These are phyloP conservation scores for Clavispora asparagi DNA, from an alignment of 805 yeast species.

Conservation along the genomic window DNA sequence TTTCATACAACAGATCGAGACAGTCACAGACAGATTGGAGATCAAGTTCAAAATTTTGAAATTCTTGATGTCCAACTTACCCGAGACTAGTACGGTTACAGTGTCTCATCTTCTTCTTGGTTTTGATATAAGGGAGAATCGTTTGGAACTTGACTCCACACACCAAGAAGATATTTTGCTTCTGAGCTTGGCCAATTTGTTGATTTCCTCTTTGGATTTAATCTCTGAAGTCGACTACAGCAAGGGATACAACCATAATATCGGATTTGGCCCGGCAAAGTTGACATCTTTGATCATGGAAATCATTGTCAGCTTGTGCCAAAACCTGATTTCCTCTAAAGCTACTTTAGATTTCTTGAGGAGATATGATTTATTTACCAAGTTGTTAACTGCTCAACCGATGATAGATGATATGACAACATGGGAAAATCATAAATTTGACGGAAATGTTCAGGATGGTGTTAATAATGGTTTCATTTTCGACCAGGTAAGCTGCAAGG, in stretches of 20 bases:
- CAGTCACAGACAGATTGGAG: slow-evolving; percentile 30
- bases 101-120: slow-evolving; percentile 79
- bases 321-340: slow-evolving; percentile 49
- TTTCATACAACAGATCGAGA: slow-evolving; percentile 58
- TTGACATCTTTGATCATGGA: slow-evolving; percentile 57
- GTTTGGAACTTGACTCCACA: slow-evolving; percentile 42
- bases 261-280: slow-evolving; percentile 52
- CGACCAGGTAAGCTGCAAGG: slow-evolving; percentile 36
- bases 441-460: slow-evolving; percentile 31
- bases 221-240: slow-evolving; percentile 33
- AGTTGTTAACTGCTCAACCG: slow-evolving; percentile 48
- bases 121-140: slow-evolving; percentile 45
- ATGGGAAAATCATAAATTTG: slow-evolving; percentile 49
- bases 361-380: slow-evolving; percentile 44
- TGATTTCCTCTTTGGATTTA: slow-evolving; percentile 44
- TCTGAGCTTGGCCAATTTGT: slow-evolving; percentile 44
- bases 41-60: slow-evolving; percentile 56
- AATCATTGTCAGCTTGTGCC: slow-evolving; percentile 56
- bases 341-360: slow-evolving; percentile 51
- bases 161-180: slow-evolving; percentile 44
- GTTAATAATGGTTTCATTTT: slow-evolving; percentile 27
- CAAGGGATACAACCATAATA: slow-evolving; percentile 26
- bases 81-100: slow-evolving; percentile 40
- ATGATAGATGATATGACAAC: slow-evolving; percentile 47
- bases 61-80: slow-evolving; percentile 49